Evolutionary conservation across 1,139 yeast species (phyloP).

Genomic region (Tardiomyces digboiensis): DNA sequence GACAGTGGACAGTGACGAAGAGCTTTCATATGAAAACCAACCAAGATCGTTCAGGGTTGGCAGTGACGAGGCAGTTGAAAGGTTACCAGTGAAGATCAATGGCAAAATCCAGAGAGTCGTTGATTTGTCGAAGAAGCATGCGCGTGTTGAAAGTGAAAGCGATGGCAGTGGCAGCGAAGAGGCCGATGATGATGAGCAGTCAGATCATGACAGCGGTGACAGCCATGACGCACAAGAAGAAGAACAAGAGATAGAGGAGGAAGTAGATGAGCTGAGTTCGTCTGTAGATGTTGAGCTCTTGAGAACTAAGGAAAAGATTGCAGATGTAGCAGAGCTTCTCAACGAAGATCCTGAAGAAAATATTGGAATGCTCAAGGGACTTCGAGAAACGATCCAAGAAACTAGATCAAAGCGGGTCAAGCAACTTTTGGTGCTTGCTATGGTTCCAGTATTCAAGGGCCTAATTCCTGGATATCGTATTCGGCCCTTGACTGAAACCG

Average conservation of each 20-base stretch:
- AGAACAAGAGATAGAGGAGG: conserved; percentile 16
- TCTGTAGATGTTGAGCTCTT: conserved; percentile 34
- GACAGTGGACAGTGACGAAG: conserved; percentile 16
- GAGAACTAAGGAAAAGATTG: conserved; percentile 70
- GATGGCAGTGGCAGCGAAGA: conserved; percentile 9
- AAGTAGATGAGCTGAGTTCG: conserved; percentile 23
- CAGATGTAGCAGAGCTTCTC: conserved; percentile 65
- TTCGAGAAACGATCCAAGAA: conserved; percentile 51
- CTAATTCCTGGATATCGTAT: conserved; percentile 86
- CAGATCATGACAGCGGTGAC: conserved; percentile 21
- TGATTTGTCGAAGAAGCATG: conserved; percentile 19
- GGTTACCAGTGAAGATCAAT: conserved; percentile 71
- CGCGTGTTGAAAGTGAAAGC: conserved; percentile 20
- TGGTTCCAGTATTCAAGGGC: conserved; percentile 76
- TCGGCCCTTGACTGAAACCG: conserved; percentile 71
- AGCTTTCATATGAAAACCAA: conserved; percentile 25
- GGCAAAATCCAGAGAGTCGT: conserved; percentile 63
- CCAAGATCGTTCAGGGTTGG: conserved; percentile 21
- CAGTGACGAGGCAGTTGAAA: conserved; percentile 46
- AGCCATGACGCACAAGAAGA: conserved; percentile 17
- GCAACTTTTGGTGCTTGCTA: conserved; percentile 66
- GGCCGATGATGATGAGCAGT: conserved; percentile 8
- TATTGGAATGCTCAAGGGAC: conserved; percentile 51
- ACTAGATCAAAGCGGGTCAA: conserved; percentile 56
- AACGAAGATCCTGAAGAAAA: conserved; percentile 91